Evolutionary conservation across 116 monocot genomes (phyloP), one percentile per base, ranked within the genome.

Genomic region (Thalassia testudinum): DNA sequence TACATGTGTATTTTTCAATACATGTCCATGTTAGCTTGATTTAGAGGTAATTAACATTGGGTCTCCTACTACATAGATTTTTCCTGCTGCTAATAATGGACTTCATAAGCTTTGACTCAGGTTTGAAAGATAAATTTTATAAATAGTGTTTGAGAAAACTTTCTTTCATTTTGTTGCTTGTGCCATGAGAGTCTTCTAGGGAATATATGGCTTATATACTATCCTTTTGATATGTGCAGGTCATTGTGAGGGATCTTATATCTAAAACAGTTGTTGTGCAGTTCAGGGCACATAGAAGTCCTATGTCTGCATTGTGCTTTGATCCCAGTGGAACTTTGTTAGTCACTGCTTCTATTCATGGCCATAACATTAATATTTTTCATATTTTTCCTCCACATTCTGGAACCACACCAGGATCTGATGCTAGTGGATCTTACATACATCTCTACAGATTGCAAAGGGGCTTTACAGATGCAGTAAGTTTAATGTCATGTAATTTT

Each of bases 381-480:
- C 66, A 61, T 24, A 67, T 92, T 53, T 67, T 80, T 58, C 86
- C 82, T 38, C 69, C 82, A 65, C 23, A 49, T 1, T 18, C 18
- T 53, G 66, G 74, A 43, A 65, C 14, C 50, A 60, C 67, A 43
- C 60, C 62, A 48, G 68, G 43, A 53, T 55, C 68, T 54, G 62
- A 66, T 69, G 71, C 62, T 24, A 56, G 37, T 47, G 86, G 79
- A 17, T 64, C 62, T 59, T 77, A 64, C 43, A 34, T 75, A 21
- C 92, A 92, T 74, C 86, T 92, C 50, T 92, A 82, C 70, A 76
- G 62, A 62, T 61, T 92, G 67, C 92, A 92, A 67, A 68, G 86
- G 44, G 92, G 92, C 72, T 76, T 92, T 66, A 92, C 92, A 61
- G 77, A 92, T 77, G 92, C 86, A 63, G 92, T 92, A 74, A 34